phyloP scores from a whole-genome alignment of 768 basidiomycete species.

The Boletellus sp. region DNA sequence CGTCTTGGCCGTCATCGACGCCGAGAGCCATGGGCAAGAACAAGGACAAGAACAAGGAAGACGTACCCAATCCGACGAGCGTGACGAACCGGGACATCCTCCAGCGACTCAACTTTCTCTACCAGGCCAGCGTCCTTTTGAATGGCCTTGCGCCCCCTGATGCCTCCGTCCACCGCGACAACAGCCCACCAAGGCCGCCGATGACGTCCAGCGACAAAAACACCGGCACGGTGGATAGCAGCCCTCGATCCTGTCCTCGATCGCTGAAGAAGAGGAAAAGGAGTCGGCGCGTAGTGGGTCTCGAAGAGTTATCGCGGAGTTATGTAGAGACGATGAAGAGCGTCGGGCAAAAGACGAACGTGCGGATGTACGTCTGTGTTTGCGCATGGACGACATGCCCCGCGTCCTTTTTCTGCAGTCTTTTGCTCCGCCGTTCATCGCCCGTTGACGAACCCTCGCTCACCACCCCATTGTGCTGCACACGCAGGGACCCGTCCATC shows the following conservation, averaged over 20 bases:
- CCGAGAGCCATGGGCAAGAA: slow-evolving; percentile 74
- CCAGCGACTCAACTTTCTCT: slow-evolving; percentile 82
- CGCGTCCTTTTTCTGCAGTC: background rate
- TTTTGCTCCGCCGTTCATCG: background rate
- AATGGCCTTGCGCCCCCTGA: slow-evolving; percentile 32
- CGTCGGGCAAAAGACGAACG: slow-evolving; percentile 72
- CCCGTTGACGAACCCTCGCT: too few species aligned
- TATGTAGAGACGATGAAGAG: slow-evolving; percentile 65
- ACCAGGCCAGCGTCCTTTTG: slow-evolving; percentile 72
- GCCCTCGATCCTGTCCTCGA: background rate
- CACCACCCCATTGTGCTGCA: background rate
- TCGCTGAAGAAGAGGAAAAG: slow-evolving; percentile 17
- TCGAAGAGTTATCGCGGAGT: slow-evolving; percentile 56
- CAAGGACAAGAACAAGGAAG: slow-evolving; percentile 56
- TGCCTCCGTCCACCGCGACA: background rate
- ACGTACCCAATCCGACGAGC: slow-evolving; percentile 52
- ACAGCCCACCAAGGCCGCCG: background rate
- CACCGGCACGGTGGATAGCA: background rate
- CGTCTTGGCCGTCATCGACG: background rate
- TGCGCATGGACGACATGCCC: background rate
- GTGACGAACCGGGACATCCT: slow-evolving; percentile 71
- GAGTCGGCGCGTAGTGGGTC: slow-evolving; percentile 29
- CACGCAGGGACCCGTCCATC: slow-evolving; percentile 69
- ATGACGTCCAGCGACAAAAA: background rate
- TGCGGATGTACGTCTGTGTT: slow-evolving; percentile 58